Conservation (phyloP, 2,329 filamentous ascomycete species). For the Lojkania enalia region DNA sequence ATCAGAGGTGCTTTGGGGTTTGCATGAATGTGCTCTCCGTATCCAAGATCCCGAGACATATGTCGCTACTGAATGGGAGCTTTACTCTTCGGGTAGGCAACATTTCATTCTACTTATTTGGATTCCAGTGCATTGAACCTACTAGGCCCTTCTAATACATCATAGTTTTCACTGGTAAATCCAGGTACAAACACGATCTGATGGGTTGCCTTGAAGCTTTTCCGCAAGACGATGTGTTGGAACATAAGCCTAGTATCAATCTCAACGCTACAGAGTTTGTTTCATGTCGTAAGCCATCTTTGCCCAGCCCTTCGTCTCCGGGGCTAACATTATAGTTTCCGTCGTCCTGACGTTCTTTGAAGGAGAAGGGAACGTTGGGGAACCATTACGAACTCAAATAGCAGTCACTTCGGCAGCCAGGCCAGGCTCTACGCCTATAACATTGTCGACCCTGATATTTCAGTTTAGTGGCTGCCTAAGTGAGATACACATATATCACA, state of each 20-base stretch:
- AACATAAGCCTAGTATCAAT: conserved; percentile 49
- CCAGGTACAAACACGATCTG: conserved; percentile 49
- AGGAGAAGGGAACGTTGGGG: conserved; percentile 62
- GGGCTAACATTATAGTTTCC: conserved; percentile 46
- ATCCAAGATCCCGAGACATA: conserved; percentile 53
- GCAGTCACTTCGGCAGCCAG: conserved; percentile 55
- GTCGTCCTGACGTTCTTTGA: conserved; percentile 58
- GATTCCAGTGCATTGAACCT: not conserved
- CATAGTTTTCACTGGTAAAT: conserved; percentile 36
- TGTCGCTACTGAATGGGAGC: conserved; percentile 61
- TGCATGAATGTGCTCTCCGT: conserved; percentile 57
- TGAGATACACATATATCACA: conserved; percentile 37
- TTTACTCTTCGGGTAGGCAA: conserved; percentile 44
- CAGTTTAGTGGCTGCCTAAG: conserved; percentile 55
- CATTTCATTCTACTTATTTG: too few species aligned
- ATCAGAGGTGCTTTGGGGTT: conserved; percentile 55
- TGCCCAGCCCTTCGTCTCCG: not conserved
- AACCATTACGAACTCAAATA: conserved; percentile 60
- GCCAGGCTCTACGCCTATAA: conserved; percentile 50
- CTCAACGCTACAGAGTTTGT: conserved; percentile 53
- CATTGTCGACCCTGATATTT: conserved; percentile 53
- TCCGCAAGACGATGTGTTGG: conserved; percentile 32
- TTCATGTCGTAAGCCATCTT: conserved; percentile 48
- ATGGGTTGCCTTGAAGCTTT: conserved; percentile 51
- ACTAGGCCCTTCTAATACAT: conserved; percentile 16